Base-by-base conservation (phyloP, 2,329 filamentous ascomycete species). In the Alternaria ventricosa region DNA sequence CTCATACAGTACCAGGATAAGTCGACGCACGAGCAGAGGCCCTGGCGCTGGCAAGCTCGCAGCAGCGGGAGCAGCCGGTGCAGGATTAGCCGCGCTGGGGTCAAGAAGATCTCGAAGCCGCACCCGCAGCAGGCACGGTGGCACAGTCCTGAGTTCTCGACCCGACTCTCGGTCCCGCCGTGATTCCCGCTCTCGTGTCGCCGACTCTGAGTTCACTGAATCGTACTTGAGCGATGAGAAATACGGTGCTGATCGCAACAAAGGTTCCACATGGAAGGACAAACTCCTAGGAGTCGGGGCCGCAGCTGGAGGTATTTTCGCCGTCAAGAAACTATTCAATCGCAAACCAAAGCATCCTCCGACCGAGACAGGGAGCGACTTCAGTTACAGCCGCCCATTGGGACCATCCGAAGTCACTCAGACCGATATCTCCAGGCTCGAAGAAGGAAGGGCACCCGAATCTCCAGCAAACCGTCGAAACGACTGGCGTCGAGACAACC, bases 251-350 rank as follows among this genome's bases (percentile, higher is more conserved):
- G 65, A 75, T 43, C 72, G 72, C 15, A 72, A 69, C 43, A 75
- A 75, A 30, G 66, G 62, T 13, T 66, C 75, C 25, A 82, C 81
- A 1, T 85, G 84, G 84, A 77, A 79, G 27, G 78, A 85, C 59
- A 78, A 82, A 10, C 60, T 86, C 5, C 65, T 85, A 9, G 83
- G 82, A 22, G 83, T 79, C 64, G 82, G 79, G 15, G 83, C 80
- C 33, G 83, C 72, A 10, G 71, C 71, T 27, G 80, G 79, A 23
- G 78, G 82, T 10, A 74, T 84, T n/a, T 82, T 81, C 33, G 77
- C 75, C 4, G 49, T 79, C 28, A 80, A 75, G 78, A 91, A 87
- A 66, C 89, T 88, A 12, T 93, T 90, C 47, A 84, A 85, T 57
- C 79, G 82, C 18, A 86, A 87, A 47, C 83, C 84, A 25, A 78